Evolutionary conservation across 2,329 filamentous ascomycete species (phyloP).

Genomic region (Ambrosiella cleistominuta): DNA sequence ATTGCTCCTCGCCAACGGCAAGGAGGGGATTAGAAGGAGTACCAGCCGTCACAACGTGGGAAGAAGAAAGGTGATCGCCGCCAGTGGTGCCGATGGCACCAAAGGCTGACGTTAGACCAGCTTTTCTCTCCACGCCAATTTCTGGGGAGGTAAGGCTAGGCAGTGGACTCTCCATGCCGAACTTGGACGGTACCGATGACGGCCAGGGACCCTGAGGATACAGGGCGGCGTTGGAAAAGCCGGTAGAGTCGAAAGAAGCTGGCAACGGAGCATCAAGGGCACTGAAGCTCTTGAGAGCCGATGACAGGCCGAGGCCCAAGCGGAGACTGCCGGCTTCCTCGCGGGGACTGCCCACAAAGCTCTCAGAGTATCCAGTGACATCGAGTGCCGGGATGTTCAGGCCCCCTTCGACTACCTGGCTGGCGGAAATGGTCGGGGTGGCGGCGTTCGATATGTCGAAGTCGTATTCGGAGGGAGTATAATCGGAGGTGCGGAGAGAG

Average conservation of each 20-base stretch:
- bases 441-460: constrained; percentile 20
- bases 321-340: constrained; percentile 33
- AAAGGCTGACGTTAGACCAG: constrained; percentile 50
- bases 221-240: constrained; percentile 76
- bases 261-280: constrained; percentile 84
- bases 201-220: constrained; percentile 67
- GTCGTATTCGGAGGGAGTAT: constrained; percentile 23
- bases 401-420: constrained; percentile 25
- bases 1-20: constrained; percentile 34
- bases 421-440: neutral
- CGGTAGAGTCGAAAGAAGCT: constrained; percentile 90
- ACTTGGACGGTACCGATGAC: constrained; percentile 80
- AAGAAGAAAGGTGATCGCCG: constrained; percentile 36
- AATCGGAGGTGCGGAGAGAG: constrained; percentile 27
- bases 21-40: constrained; percentile 33
- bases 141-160: constrained; percentile 35
- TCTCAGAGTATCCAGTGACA: constrained; percentile 34
- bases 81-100: constrained; percentile 28
- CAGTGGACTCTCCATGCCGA: constrained; percentile 73
- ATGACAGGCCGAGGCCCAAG: constrained; percentile 50
- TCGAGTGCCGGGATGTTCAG: constrained; percentile 36
- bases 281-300: constrained; percentile 62
- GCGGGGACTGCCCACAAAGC: constrained; percentile 62
- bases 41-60: constrained; percentile 23
- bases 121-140: constrained; percentile 27